Evolutionary conservation across 148 eudicot genomes (phyloP).

Genomic region (Pouteria glomerata): DNA sequence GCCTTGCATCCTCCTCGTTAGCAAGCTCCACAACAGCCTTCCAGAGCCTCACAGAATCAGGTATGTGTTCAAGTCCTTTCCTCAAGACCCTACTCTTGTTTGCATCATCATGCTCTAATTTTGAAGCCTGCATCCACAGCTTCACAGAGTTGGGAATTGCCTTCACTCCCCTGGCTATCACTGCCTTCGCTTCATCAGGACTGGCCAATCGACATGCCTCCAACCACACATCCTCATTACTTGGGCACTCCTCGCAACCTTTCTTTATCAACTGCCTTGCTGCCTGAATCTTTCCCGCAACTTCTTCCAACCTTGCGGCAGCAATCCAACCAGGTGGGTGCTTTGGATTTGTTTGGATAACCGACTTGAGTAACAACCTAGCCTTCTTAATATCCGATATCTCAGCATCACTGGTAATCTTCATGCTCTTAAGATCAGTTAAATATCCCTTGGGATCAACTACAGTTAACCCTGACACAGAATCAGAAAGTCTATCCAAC

Average conservation of each 20-base stretch:
- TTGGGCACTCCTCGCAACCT: conserved; percentile 95
- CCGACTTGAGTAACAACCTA: conserved; percentile 73
- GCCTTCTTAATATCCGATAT: conserved; percentile 91
- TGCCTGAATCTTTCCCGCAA: conserved; percentile 76
- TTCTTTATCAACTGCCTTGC: conserved; percentile 69
- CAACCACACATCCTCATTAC: conserved; percentile 90
- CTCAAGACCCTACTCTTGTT: conserved; percentile 79
- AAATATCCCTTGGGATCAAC: conserved; percentile 93
- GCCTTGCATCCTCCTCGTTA: conserved; percentile 79
- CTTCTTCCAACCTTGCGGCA: conserved; percentile 92
- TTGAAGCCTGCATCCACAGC: conserved; percentile 90
- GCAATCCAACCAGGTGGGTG: conserved; percentile 99
- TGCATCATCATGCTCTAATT: conserved; percentile 67
- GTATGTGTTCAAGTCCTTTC: conserved; percentile 88
- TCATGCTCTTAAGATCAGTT: conserved; percentile 95
- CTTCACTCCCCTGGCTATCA: conserved; percentile 86
- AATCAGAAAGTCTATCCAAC: conserved; percentile 83
- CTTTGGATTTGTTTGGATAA: conserved; percentile 79
- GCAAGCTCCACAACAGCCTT: conserved; percentile 93
- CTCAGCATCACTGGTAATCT: conserved; percentile 93
- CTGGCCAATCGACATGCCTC: conserved; percentile 79
- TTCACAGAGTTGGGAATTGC: conserved; percentile 86
- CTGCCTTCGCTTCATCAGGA: conserved; percentile 85
- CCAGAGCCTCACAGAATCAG: conserved; percentile 95
- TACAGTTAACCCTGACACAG: conserved; percentile 77